Evolutionary conservation across 257 asterid genomes (phyloP).

Genomic region (Lycium barbarum): DNA sequence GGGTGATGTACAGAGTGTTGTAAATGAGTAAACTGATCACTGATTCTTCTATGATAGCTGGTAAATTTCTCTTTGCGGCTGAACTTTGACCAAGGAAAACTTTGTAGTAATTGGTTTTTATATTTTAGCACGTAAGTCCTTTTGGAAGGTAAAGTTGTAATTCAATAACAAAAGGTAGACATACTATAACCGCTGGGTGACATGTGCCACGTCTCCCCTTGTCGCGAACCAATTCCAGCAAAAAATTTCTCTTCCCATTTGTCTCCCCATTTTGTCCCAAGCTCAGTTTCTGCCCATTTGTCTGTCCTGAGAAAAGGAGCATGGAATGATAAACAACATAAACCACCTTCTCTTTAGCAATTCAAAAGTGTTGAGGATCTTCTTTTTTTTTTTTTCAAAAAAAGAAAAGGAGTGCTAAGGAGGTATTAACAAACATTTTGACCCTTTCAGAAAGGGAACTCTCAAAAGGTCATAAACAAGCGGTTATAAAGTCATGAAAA

Average conservation of each 20-base stretch:
- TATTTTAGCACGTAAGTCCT: not conserved
- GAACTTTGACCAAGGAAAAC: not conserved
- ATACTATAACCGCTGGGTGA: slow-evolving; percentile 75
- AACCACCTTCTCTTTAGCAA: not conserved
- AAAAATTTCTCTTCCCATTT: slow-evolving; percentile 99
- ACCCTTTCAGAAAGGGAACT: not conserved
- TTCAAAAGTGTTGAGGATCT: not conserved
- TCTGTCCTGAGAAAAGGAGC: slow-evolving; percentile 77
- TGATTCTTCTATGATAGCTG: not conserved
- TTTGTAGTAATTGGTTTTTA: not conserved
- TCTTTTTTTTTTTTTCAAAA: too few relatives aligned
- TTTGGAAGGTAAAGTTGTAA: not conserved
- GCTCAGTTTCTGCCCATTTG: slow-evolving; percentile 99
- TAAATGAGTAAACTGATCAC: not conserved
- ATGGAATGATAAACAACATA: slow-evolving; percentile 25
- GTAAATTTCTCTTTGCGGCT: not conserved
- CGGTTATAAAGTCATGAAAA: not conserved
- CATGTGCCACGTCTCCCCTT: slow-evolving; percentile 99
- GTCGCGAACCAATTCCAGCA: slow-evolving; percentile 93
- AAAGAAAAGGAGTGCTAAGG: not conserved
- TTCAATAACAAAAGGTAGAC: slow-evolving; percentile 29
- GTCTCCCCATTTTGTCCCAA: slow-evolving; percentile 99
- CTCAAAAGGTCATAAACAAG: not conserved
- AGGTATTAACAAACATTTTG: not conserved
- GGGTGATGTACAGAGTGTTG: not conserved